Percentiles rank a stretch among this genome's conserved stretches.
Conservation (phyloP, 192 early-diverging fungal species). For the Coemansia interrupta region DNA sequence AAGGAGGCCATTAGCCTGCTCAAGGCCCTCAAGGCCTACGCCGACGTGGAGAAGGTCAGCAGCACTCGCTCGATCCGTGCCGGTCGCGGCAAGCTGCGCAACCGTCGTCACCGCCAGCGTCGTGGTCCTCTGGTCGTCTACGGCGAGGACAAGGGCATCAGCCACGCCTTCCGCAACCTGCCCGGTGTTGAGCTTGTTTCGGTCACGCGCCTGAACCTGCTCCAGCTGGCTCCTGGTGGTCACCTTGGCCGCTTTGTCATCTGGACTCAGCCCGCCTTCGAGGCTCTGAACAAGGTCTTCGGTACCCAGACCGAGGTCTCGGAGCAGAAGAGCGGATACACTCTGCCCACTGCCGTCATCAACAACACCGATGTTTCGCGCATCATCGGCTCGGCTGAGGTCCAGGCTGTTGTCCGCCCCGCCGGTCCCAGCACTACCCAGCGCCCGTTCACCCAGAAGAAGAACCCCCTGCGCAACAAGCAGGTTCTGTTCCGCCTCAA, state of each 20-base stretch:
- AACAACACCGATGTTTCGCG: constrained; percentile 92
- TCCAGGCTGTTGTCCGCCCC: constrained; percentile 88
- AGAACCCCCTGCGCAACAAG: constrained; percentile 95
- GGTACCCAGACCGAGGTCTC: constrained; percentile 78
- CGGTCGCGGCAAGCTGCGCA: constrained; percentile 94
- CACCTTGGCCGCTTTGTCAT: constrained; percentile 98
- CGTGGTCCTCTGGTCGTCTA: constrained; percentile 96
- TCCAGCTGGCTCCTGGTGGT: constrained; percentile 97
- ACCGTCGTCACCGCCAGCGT: constrained; percentile 93
- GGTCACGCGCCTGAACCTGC: constrained; percentile 89
- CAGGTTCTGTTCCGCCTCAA: constrained; percentile 92
- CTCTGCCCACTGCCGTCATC: constrained; percentile 82
- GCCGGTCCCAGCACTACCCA: constrained; percentile 76
- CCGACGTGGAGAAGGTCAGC: constrained; percentile 91
- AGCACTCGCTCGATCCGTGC: constrained; percentile 94
- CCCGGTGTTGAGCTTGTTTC: constrained; percentile 95
- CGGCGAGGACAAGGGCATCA: constrained; percentile 89
- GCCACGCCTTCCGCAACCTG: constrained; percentile 96
- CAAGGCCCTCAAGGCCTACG: constrained; percentile 89
- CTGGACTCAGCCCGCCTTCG: constrained; percentile 95
- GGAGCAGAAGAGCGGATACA: constrained; percentile 87
- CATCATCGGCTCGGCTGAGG: constrained; percentile 94
- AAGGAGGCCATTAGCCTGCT: constrained; percentile 89
- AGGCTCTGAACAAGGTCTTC: constrained; percentile 87
- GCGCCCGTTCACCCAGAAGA: constrained; percentile 95